Base-by-base conservation (phyloP, 129 eudicot genomes). In the Saposhnikovia divaricata region DNA sequence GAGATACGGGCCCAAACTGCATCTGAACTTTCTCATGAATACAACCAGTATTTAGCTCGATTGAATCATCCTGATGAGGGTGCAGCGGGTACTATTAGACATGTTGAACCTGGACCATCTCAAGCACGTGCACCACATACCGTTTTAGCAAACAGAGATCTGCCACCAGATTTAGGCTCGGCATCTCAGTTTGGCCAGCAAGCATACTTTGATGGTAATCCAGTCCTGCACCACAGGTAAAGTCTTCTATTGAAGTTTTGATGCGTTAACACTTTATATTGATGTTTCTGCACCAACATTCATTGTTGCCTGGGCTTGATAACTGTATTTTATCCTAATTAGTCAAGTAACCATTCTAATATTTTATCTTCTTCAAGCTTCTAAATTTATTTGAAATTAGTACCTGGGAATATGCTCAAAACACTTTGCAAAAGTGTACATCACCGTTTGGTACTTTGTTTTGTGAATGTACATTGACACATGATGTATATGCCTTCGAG, bases 41-140 rank as follows among this genome's bases (percentile, higher is more conserved):
- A 78, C 27, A 70, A 78, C 31, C 80, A 57, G 53, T 78, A 39
- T 59, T 38, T 78, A 59, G 80, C 80, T 57, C 46, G n/a, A 78
- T 23, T 42, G 12, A 47, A 59, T 21, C 73, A 39, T 59, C 6
- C 21, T 59, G 37, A 78, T 76, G 40, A 37, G 25, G 80, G 80
- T 15, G 45, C 46, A 21, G 39, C 51, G 40, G 5, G 80, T 53
- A n/a, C 65, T 78, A 11, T n/a, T 59, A 34, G n/a, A 39, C 73
- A 42, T 23, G 72, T 19, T 14, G 23, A 42, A 61, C 18, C 21
- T 28, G 47, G 28, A 39, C 14, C 11, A 28, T 55, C 37, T 18
- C 68, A 59, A 11, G 40, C 73, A 76, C 55, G 61, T 42, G 23
- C 46, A 38, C 73, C 73, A 15, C 80, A 78, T 61, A 12, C 73